These are phyloP conservation scores for Aureobasidium sp. DNA, from an alignment of 2,329 filamentous ascomycete genomes.

Conservation along the genomic window DNA sequence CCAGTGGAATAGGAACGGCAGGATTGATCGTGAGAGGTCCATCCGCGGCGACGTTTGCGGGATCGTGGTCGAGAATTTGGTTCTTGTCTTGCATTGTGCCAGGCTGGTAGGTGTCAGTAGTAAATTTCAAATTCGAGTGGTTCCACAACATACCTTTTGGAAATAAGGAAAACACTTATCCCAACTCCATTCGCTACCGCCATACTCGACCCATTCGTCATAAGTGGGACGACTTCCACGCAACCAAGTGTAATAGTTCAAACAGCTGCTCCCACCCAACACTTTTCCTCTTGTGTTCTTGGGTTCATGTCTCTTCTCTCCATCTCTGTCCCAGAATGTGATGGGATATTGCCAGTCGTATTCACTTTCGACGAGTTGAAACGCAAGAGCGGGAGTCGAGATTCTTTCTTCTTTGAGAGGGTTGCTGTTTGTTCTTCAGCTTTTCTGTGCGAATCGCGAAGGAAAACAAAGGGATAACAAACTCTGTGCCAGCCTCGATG, in stretches of 20 bases:
- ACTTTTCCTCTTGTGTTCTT: constrained; percentile 68
- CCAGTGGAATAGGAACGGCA: not conserved
- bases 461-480: not conserved
- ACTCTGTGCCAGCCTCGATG: constrained; percentile 16
- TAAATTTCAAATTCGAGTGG: not conserved
- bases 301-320: constrained; percentile 69
- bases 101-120: constrained; percentile 2
- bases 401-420: constrained; percentile 57
- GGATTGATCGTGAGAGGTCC: constrained; percentile 9
- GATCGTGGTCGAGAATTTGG: not conserved
- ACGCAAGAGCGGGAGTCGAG: constrained; percentile 58
- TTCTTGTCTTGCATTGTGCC: constrained; percentile 64
- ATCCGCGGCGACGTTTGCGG: not conserved
- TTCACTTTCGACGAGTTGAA: constrained; percentile 60
- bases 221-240: constrained; percentile 65
- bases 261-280: constrained; percentile 63
- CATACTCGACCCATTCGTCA: constrained; percentile 54
- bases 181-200: constrained; percentile 62
- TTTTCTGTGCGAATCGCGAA: no score
- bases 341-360: constrained; percentile 70
- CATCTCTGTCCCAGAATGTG: constrained; percentile 63
- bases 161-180: constrained; percentile 57
- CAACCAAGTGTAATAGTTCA: constrained; percentile 73
- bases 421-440: constrained; percentile 38
- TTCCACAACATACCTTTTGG: constrained; percentile 46